Evolutionary conservation across 768 basidiomycete genomes (phyloP).

Genomic region (Mycena metata): DNA sequence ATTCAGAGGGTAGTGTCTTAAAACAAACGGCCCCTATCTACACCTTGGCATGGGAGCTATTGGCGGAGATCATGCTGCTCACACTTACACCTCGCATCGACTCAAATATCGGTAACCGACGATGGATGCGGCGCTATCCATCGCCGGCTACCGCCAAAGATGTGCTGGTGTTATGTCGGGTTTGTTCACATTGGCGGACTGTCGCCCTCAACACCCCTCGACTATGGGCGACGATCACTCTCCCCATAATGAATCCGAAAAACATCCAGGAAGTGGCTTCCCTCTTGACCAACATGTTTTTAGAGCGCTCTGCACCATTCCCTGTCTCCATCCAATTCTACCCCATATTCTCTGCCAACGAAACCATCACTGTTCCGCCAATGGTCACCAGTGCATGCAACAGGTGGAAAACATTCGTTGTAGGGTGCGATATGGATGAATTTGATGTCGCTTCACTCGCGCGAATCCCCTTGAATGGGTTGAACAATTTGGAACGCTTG

Average conservation of each 20-base stretch:
- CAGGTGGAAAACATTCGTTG: conserved; percentile 11
- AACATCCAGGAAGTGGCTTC: background rate
- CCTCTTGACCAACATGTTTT: conserved; percentile 6
- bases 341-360: background rate
- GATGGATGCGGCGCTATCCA: too few species aligned
- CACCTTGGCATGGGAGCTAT: too few species aligned
- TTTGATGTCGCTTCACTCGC: background rate
- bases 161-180: too few species aligned
- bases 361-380: background rate
- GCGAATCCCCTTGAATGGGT: background rate
- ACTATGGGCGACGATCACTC: background rate
- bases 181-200: background rate
- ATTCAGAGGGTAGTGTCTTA: too few species aligned
- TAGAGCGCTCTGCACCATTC: conserved; percentile 20
- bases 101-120: too few species aligned
- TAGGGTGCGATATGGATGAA: background rate
- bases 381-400: background rate
- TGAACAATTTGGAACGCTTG: conserved; percentile 1
- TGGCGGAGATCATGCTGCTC: too few species aligned
- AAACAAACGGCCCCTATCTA: too few species aligned
- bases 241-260: too few species aligned
- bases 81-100: too few species aligned
- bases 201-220: background rate
- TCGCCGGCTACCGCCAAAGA: too few species aligned
- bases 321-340: background rate